phyloP scores from a whole-genome alignment of 768 basidiomycete genomes.

The Strobilomyces dryophilus region DNA sequence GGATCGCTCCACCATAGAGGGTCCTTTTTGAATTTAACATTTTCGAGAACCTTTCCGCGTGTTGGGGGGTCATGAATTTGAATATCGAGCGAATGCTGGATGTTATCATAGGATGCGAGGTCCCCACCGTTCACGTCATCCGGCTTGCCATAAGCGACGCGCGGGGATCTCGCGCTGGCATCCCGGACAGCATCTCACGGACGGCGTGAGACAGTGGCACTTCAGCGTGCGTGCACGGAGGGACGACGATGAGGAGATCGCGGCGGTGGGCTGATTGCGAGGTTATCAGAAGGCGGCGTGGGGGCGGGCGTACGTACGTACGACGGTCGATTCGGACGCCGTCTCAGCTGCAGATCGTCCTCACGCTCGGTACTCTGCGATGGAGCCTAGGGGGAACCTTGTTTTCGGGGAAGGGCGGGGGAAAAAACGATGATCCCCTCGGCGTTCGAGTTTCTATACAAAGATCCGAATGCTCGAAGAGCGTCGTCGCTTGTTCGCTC shows the following conservation, averaged over 20 bases:
- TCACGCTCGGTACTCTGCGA: not conserved
- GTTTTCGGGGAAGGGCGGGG: not conserved
- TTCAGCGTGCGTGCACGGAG: not conserved
- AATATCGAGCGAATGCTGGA: not conserved
- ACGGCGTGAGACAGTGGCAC: not conserved
- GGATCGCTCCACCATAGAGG: constrained; percentile 9
- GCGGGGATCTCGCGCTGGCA: constrained; percentile 16
- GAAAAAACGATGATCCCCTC: not conserved
- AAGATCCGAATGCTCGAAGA: not conserved
- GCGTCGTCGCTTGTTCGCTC: not conserved
- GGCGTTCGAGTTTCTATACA: not conserved
- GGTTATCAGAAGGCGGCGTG: not conserved
- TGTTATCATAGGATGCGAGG: too few relatives aligned
- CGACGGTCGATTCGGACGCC: too few relatives aligned
- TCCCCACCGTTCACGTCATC: constrained; percentile 4
- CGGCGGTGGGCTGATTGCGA: not conserved
- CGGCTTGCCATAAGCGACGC: constrained; percentile 11
- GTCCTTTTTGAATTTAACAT: not conserved
- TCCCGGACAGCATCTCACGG: constrained; percentile 3
- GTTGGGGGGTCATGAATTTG: not conserved
- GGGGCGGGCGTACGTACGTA: not conserved
- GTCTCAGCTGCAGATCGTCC: not conserved
- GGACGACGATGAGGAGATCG: not conserved
- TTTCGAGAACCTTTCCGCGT: not conserved
- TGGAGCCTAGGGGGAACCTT: not conserved